These are phyloP conservation scores for Quercus agrifolia DNA, from an alignment of 306 rosid genomes.

Conservation along the genomic window DNA sequence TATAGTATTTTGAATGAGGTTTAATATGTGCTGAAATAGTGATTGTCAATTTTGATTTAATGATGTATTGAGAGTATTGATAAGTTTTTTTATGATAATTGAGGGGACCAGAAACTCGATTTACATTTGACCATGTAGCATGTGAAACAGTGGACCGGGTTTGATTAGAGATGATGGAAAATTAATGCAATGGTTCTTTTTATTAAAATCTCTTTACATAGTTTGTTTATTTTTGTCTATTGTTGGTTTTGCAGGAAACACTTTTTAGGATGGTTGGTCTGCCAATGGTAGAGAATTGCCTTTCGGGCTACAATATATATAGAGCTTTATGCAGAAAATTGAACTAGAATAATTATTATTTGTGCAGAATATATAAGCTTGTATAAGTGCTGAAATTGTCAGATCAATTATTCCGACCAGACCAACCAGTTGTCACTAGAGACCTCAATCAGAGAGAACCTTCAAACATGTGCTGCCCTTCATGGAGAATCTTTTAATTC, in stretches of 20 bases:
- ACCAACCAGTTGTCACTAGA: too few relatives aligned
- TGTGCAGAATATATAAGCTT: too few relatives aligned
- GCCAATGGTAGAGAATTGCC: constrained; percentile 96
- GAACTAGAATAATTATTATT: too few relatives aligned
- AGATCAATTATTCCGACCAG: too few relatives aligned
- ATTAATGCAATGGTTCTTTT: neutral
- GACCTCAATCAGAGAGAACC: too few relatives aligned
- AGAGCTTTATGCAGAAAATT: too few relatives aligned
- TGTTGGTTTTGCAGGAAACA: constrained; percentile 57
- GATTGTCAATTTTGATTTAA: neutral
- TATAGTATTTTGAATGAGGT: neutral
- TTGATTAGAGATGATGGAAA: constrained; percentile 9
- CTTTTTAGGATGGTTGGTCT: constrained; percentile 93
- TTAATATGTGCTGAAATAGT: neutral
- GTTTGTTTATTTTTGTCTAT: neutral
- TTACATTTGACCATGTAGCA: constrained; percentile 95
- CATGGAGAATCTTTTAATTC: too few relatives aligned
- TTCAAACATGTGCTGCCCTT: too few relatives aligned
- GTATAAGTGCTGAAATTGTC: too few relatives aligned
- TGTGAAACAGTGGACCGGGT: constrained; percentile 97
- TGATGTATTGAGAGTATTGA: neutral
- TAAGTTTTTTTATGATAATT: too few relatives aligned
- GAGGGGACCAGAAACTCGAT: constrained; percentile 55
- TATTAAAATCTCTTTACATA: constrained; percentile 12
- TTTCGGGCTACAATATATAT: constrained; percentile 73